Conservation (phyloP, 2,329 filamentous ascomycete genomes). For the Periconia macrospinosa region DNA sequence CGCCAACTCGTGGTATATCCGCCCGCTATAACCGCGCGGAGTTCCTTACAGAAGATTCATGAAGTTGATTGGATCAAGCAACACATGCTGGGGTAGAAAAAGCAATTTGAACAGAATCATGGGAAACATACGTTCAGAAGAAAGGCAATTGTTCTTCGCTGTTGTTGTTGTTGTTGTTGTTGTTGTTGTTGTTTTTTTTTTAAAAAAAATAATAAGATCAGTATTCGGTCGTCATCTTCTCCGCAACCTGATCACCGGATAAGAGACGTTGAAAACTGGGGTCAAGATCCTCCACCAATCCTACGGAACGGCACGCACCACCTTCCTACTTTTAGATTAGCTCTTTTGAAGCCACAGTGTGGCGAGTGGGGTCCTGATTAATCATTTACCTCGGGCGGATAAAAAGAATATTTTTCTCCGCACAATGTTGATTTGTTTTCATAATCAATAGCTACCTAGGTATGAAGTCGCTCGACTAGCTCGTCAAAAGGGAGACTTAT, state of each 20-base stretch:
- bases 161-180: too few species aligned
- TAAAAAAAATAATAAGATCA: too few species aligned
- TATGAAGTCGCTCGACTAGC: constrained; percentile 3
- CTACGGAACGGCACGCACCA: constrained; percentile 8
- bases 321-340: constrained; percentile 20
- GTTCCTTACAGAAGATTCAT: too few species aligned
- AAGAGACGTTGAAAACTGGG: not conserved
- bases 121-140: not conserved
- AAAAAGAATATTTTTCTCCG: constrained; percentile 19
- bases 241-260: not conserved
- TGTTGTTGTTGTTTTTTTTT: too few species aligned
- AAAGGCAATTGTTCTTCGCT: too few species aligned
- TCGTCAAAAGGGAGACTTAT: not conserved
- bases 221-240: not conserved
- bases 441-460: too few species aligned
- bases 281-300: constrained; percentile 27
- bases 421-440: constrained; percentile 6
- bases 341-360: constrained; percentile 16
- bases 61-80: too few species aligned
- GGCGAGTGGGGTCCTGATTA: constrained; percentile 8
- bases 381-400: constrained; percentile 13
- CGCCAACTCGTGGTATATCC: not conserved
- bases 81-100: too few species aligned
- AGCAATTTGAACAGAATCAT: too few species aligned
- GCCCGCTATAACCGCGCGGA: not conserved